A percentile compares a stretch with the other conserved stretches of the same genome.
phyloP scores from a whole-genome alignment of 495 filamentous ascomycete species.

The Xylaria longipes region DNA sequence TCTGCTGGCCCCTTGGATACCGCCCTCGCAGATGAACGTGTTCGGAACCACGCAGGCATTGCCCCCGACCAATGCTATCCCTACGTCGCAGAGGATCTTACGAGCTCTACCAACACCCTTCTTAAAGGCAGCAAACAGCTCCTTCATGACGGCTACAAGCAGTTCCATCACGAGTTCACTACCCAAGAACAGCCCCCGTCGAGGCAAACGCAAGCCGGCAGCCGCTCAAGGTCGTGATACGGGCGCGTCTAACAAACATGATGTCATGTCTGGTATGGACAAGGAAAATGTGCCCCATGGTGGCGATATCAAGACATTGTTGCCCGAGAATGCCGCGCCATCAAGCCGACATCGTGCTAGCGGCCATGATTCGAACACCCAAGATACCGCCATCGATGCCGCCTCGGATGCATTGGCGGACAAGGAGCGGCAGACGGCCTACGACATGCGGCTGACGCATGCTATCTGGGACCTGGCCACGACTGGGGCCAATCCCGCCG shows the following conservation, averaged over 20 bases:
- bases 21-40: slow-evolving; percentile 91
- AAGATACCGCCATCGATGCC: slow-evolving; percentile 50
- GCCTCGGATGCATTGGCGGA: slow-evolving; percentile 60
- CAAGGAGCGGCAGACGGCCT: slow-evolving; percentile 76
- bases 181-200: slow-evolving; percentile 68
- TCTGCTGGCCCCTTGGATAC: slow-evolving; percentile 96
- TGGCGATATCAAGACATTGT: slow-evolving; percentile 28
- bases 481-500: slow-evolving; percentile 88
- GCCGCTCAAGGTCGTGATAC: slow-evolving; percentile 44
- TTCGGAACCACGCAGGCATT: slow-evolving; percentile 76
- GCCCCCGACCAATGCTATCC: slow-evolving; percentile 81
- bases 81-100: slow-evolving; percentile 89
- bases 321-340: slow-evolving; percentile 39
- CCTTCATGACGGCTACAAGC: slow-evolving; percentile 91
- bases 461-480: slow-evolving; percentile 96
- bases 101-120: slow-evolving; percentile 90
- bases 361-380: slow-evolving; percentile 34
- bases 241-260: slow-evolving; percentile 38
- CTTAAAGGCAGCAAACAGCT: slow-evolving; percentile 91
- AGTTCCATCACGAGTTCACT: slow-evolving; percentile 85
- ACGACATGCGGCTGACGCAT: slow-evolving; percentile 86
- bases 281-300: slow-evolving; percentile 50
- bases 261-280: slow-evolving; percentile 40
- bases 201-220: slow-evolving; percentile 63
- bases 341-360: slow-evolving; percentile 48